These are phyloP conservation scores for Lasiodiplodia theobromae DNA, from an alignment of 2,329 filamentous ascomycete genomes.

Conservation along the genomic window DNA sequence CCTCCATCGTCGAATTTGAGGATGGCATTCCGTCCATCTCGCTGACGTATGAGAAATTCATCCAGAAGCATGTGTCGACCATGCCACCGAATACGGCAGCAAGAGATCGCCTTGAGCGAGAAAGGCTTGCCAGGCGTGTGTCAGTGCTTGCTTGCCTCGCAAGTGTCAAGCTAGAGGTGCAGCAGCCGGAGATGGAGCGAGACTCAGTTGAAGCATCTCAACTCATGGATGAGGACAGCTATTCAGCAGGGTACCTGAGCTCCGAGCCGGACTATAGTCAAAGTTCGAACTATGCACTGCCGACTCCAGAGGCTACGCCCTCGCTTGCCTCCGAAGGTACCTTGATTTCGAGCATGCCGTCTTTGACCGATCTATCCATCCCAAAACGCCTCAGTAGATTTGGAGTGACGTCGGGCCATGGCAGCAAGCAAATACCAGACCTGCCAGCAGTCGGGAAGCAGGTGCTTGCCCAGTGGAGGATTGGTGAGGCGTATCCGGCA, in stretches of 20 bases:
- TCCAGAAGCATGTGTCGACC: slow-evolving; percentile 42
- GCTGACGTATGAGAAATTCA: slow-evolving; percentile 42
- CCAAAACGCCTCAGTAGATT: neutral
- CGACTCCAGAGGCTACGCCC: slow-evolving; percentile 35
- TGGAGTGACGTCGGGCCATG: neutral
- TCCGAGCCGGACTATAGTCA: slow-evolving; percentile 18
- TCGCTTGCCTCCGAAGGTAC: slow-evolving; percentile 33
- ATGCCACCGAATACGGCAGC: slow-evolving; percentile 38
- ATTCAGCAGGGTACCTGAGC: neutral
- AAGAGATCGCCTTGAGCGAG: slow-evolving; percentile 40
- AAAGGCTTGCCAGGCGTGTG: slow-evolving; percentile 42
- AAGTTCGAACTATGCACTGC: slow-evolving; percentile 19
- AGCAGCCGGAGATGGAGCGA: slow-evolving; percentile 19
- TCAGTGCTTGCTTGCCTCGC: slow-evolving; percentile 49
- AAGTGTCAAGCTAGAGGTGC: slow-evolving; percentile 35
- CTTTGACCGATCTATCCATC: neutral
- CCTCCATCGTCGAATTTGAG: slow-evolving; percentile 25
- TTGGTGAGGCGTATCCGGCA: slow-evolving; percentile 43
- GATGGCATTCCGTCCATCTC: slow-evolving; percentile 34
- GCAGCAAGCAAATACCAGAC: slow-evolving; percentile 34
- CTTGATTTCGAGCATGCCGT: slow-evolving; percentile 12
- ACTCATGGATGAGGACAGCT: slow-evolving; percentile 31
- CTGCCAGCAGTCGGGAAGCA: slow-evolving; percentile 44
- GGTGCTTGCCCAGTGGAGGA: slow-evolving; percentile 52
- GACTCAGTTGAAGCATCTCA: slow-evolving; percentile 17